These are phyloP conservation scores for Lanzia echinophila DNA, from an alignment of 2,329 filamentous ascomycete genomes.

Conservation along the genomic window DNA sequence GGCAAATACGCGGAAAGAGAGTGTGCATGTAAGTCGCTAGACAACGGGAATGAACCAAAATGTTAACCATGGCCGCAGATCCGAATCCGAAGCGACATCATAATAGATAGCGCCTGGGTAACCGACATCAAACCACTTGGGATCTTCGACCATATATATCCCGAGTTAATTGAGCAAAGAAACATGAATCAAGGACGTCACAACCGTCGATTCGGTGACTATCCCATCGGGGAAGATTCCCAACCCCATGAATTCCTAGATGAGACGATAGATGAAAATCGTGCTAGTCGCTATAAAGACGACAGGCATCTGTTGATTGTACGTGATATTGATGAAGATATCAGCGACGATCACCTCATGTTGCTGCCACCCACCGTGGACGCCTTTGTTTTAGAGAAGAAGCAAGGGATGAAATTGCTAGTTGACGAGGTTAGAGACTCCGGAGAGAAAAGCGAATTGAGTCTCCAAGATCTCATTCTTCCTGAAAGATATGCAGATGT, in stretches of 20 bases:
- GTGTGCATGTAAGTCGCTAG: too few relatives aligned
- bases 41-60: too few relatives aligned
- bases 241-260: not conserved
- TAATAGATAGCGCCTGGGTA: not conserved
- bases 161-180: not conserved
- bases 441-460: not conserved
- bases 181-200: too few relatives aligned
- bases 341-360: not conserved
- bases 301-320: not conserved
- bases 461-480: not conserved
- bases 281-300: not conserved
- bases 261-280: not conserved
- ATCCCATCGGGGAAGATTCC: not conserved
- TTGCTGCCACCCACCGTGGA: not conserved
- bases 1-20: too few relatives aligned
- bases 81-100: too few relatives aligned
- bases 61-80: too few relatives aligned
- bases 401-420: not conserved
- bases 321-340: not conserved
- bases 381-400: not conserved
- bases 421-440: not conserved
- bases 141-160: not conserved
- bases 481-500: not conserved
- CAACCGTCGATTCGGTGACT: too few relatives aligned
- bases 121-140: not conserved